Evolutionary conservation across 2,329 filamentous ascomycete genomes (phyloP).

Genomic region (Fulvia fulva): DNA sequence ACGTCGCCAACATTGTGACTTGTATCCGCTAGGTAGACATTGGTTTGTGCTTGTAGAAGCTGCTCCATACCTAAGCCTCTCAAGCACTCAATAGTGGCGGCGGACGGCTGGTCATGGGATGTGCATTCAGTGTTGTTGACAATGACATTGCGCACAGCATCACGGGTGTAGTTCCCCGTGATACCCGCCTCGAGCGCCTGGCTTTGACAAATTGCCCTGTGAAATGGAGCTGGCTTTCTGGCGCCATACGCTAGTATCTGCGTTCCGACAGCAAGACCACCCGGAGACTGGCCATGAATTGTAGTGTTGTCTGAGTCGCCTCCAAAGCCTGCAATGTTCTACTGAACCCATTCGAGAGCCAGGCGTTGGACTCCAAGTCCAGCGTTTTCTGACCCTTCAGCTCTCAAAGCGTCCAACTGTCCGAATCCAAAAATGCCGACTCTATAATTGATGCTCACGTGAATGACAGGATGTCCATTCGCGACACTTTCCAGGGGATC

Average conservation of each 20-base stretch:
- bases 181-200: conserved; percentile 51
- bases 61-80: conserved; percentile 41
- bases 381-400: conserved; percentile 35
- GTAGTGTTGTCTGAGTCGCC: conserved; percentile 49
- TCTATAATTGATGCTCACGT: conserved; percentile 30
- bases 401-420: conserved; percentile 31
- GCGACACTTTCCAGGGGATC: conserved; percentile 44
- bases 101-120: conserved; percentile 36
- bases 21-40: conserved; percentile 39
- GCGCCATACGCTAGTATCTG: conserved; percentile 50
- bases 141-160: conserved; percentile 43
- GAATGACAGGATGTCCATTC: conserved; percentile 39
- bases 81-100: conserved; percentile 47
- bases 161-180: conserved; percentile 43
- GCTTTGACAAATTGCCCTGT: conserved; percentile 45
- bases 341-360: conserved; percentile 57
- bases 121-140: conserved; percentile 45
- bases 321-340: conserved; percentile 57
- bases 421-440: conserved; percentile 40
- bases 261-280: conserved; percentile 30
- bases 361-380: conserved; percentile 57
- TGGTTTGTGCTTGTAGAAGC: conserved; percentile 44
- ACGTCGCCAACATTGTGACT: conserved; percentile 44
- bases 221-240: conserved; percentile 43
- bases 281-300: conserved; percentile 40